Conservation (phyloP, 2,329 filamentous ascomycete species). For the Aspergillus alliaceus region DNA sequence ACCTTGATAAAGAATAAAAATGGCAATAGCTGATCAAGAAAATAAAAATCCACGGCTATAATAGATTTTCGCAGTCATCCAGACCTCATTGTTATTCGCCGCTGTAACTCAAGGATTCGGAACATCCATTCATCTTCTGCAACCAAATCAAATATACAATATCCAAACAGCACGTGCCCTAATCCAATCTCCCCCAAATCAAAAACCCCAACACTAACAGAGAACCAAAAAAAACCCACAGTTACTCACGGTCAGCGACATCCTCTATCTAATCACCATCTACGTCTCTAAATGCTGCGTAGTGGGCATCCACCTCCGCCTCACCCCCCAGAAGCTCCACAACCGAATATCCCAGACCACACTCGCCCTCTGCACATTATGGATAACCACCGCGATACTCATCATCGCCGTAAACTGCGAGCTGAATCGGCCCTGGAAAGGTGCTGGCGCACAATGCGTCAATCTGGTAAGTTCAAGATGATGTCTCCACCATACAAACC, state of each 20-base stretch:
- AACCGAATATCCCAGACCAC: conserved; percentile 35
- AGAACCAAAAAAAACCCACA: conserved; percentile 1
- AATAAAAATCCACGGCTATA: background rate
- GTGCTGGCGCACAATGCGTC: conserved; percentile 23
- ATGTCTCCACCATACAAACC: background rate
- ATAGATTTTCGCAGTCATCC: conserved; percentile 31
- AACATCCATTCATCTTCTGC: conserved; percentile 30
- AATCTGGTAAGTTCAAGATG: conserved; percentile 29
- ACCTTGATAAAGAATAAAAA: background rate
- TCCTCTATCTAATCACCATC: conserved; percentile 45
- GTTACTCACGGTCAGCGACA: conserved; percentile 38
- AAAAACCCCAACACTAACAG: background rate
- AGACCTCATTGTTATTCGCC: conserved; percentile 32
- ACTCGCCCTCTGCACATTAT: conserved; percentile 37
- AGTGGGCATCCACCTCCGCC: conserved; percentile 45
- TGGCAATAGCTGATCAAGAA: background rate
- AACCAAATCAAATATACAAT: conserved; percentile 18
- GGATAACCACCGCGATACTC: conserved; percentile 42
- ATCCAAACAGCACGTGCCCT: conserved; percentile 29
- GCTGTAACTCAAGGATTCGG: conserved; percentile 35
- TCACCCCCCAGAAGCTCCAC: conserved; percentile 46
- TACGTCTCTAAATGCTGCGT: conserved; percentile 42
- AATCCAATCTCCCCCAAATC: too few relatives aligned
- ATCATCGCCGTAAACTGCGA: conserved; percentile 45
- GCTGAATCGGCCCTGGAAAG: conserved; percentile 36